A percentile compares a stretch with the other conserved stretches of the same genome.
These are phyloP conservation scores for Hericium erinaceus DNA, from an alignment of 768 basidiomycete species.

Conservation along the genomic window DNA sequence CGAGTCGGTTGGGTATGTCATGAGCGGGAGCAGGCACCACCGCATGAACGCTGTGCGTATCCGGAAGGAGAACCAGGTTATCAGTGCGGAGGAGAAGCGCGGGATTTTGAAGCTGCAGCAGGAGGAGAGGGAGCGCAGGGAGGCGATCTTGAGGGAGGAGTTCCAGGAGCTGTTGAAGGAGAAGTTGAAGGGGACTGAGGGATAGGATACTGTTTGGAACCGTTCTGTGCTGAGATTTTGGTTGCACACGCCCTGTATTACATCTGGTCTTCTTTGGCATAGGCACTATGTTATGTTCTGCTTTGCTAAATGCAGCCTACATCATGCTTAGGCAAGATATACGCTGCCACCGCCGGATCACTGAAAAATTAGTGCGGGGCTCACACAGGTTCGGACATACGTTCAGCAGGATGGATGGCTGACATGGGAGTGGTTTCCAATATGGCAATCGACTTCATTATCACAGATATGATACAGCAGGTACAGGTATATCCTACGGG, in stretches of 20 bases:
- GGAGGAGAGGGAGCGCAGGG: conserved; percentile 89
- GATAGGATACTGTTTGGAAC: background rate
- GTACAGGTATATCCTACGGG: background rate
- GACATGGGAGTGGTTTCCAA: background rate
- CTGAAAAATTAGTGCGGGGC: background rate
- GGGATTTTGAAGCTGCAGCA: conserved; percentile 90
- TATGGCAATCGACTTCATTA: background rate
- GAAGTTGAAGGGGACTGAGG: conserved; percentile 47
- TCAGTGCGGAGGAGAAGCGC: conserved; percentile 96
- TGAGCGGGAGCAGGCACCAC: conserved; percentile 91
- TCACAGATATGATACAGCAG: background rate
- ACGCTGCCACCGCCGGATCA: background rate
- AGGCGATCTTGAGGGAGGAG: conserved; percentile 81
- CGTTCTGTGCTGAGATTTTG: background rate
- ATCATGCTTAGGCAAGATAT: background rate
- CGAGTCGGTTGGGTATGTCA: conserved; percentile 91
- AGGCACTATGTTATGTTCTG: background rate
- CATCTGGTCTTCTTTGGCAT: background rate
- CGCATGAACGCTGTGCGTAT: conserved; percentile 99
- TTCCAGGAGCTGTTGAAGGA: conserved; percentile 79
- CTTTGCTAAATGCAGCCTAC: background rate
- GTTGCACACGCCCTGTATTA: background rate
- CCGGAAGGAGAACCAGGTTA: conserved; percentile 99
- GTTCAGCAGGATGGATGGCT: background rate
- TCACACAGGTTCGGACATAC: background rate